Percentiles rank a stretch among this genome's conserved stretches.
These are phyloP conservation scores for Saturnispora sanitii DNA, from an alignment of 805 yeast species.

Conservation along the genomic window DNA sequence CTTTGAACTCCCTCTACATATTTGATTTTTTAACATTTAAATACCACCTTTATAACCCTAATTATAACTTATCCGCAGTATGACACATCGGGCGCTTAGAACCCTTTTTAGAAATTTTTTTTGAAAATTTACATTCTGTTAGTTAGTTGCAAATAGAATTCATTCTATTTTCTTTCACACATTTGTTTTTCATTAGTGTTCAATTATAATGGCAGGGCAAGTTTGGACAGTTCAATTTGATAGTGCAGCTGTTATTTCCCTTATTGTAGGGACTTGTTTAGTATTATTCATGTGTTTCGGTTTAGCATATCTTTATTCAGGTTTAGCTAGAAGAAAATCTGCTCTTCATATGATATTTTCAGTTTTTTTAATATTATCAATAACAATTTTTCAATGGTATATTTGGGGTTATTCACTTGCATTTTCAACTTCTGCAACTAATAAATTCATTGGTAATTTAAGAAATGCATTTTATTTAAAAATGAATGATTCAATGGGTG, in stretches of 20 bases:
- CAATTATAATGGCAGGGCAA: constrained; percentile 3
- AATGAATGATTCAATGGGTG: constrained; percentile 35
- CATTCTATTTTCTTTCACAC: neutral
- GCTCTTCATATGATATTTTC: constrained; percentile 83
- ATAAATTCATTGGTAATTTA: constrained; percentile 81
- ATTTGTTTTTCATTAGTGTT: neutral
- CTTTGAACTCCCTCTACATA: too few relatives aligned
- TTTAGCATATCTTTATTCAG: constrained; percentile 84
- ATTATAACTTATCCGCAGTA: too few relatives aligned
- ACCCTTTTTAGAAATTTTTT: too few relatives aligned
- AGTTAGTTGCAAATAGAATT: too few relatives aligned
- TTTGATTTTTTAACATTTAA: too few relatives aligned
- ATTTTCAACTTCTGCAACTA: constrained; percentile 67
- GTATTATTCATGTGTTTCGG: constrained; percentile 94
- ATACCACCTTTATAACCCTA: too few relatives aligned
- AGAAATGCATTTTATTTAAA: constrained; percentile 74
- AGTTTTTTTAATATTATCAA: constrained; percentile 38
- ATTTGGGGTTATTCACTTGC: constrained; percentile 98
- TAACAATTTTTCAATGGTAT: constrained; percentile 82
- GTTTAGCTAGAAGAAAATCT: constrained; percentile 82
- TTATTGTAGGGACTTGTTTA: constrained; percentile 53
- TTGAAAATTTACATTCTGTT: neutral
- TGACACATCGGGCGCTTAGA: neutral
- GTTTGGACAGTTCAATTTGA: constrained; percentile 27
- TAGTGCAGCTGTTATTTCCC: constrained; percentile 38